Evolutionary conservation across 139 green algal genomes (phyloP).

Genomic region (Micromonas commoda): DNA sequence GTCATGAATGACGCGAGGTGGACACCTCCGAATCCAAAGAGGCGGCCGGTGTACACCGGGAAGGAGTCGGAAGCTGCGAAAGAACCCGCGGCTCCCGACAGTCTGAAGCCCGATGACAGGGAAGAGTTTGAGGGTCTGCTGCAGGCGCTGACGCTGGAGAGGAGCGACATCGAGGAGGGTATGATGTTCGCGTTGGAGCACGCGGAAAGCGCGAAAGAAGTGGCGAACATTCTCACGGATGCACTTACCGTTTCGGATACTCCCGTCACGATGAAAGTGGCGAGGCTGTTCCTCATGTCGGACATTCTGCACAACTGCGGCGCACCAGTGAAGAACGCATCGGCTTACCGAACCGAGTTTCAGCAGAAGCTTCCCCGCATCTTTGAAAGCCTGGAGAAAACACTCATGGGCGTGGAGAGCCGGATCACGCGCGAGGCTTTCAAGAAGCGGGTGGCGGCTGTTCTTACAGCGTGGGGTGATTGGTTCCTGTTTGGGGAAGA

Average conservation of each 20-base stretch:
- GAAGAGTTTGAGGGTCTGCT: slow-evolving; percentile 81
- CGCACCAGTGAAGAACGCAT: slow-evolving; percentile 79
- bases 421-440: background rate
- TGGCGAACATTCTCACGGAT: slow-evolving; percentile 76
- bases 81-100: slow-evolving; percentile 2
- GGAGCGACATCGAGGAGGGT: slow-evolving; percentile 56
- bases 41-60: background rate
- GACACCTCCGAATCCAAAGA: slow-evolving; percentile 36
- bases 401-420: background rate
- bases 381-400: slow-evolving; percentile 1
- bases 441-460: background rate
- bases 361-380: slow-evolving; percentile 63
- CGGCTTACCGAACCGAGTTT: slow-evolving; percentile 63
- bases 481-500: slow-evolving; percentile 6
- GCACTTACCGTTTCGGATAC: slow-evolving; percentile 79
- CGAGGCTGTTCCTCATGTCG: slow-evolving; percentile 76
- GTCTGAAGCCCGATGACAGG: slow-evolving; percentile 38
- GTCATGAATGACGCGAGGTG: slow-evolving; percentile 55
- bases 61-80: slow-evolving; percentile 39
- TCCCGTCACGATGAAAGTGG: slow-evolving; percentile 66
- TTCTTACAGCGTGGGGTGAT: background rate
- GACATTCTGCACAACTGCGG: slow-evolving; percentile 93
- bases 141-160: slow-evolving; percentile 60
- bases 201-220: slow-evolving; percentile 68
- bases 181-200: slow-evolving; percentile 92